phyloP scores from a whole-genome alignment of 108 stramenopile genomes.

The Schizochytrium sp. region DNA sequence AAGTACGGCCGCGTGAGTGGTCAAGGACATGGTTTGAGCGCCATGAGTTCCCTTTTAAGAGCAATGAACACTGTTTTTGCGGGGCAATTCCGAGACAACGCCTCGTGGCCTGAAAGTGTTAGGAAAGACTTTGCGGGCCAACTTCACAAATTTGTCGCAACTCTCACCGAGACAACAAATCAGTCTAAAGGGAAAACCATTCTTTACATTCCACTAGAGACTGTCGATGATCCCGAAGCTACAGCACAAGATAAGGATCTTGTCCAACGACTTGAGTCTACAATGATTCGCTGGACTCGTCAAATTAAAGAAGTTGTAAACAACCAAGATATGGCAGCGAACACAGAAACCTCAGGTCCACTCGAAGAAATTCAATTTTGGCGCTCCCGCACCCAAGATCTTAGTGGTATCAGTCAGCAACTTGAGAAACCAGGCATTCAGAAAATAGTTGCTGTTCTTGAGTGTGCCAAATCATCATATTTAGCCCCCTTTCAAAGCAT shows the following conservation, averaged over 20 bases:
- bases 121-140: slow-evolving; percentile 76
- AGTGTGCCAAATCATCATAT: slow-evolving; percentile 72
- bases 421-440: slow-evolving; percentile 74
- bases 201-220: slow-evolving; percentile 75
- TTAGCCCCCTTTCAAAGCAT: slow-evolving; percentile 72
- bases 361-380: slow-evolving; percentile 81
- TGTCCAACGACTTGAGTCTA: slow-evolving; percentile 78
- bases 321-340: slow-evolving; percentile 45
- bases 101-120: slow-evolving; percentile 72
- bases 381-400: slow-evolving; percentile 73
- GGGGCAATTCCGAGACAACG: slow-evolving; percentile 60
- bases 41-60: slow-evolving; percentile 70
- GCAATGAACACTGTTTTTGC: slow-evolving; percentile 73
- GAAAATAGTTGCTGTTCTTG: slow-evolving; percentile 67
- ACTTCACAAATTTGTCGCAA: slow-evolving; percentile 78
- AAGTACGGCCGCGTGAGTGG: slow-evolving; percentile 72
- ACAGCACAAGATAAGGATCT: slow-evolving; percentile 75
- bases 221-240: slow-evolving; percentile 53
- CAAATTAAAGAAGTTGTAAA: slow-evolving; percentile 78
- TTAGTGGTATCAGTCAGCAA: slow-evolving; percentile 78
- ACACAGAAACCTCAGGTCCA: slow-evolving; percentile 75
- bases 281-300: slow-evolving; percentile 80
- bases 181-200: slow-evolving; percentile 76
- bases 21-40: neutral
- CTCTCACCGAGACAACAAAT: slow-evolving; percentile 74